Evolutionary conservation across 257 asterid species (phyloP).

Genomic region (Ilex aquifolium): DNA sequence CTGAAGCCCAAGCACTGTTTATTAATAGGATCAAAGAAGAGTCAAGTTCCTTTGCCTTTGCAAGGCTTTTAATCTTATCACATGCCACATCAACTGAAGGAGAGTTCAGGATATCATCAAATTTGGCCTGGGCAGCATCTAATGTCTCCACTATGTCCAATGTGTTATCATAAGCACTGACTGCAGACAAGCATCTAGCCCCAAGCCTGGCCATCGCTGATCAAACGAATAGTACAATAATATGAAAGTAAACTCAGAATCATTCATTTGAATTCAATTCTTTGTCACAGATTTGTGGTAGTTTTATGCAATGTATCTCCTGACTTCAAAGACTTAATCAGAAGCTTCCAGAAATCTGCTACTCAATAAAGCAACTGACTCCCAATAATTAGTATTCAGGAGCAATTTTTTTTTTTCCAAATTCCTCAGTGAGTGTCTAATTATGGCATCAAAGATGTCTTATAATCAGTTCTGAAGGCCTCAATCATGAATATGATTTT

Average conservation of each 20-base stretch:
- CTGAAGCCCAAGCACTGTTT: constrained; percentile 88
- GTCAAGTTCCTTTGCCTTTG: constrained; percentile 84
- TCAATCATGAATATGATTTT: too few relatives aligned
- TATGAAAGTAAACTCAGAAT: background rate
- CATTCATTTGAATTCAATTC: background rate
- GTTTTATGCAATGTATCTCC: too few relatives aligned
- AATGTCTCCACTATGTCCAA: constrained; percentile 75
- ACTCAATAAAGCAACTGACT: too few relatives aligned
- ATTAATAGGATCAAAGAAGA: constrained; percentile 85
- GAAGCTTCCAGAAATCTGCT: too few relatives aligned
- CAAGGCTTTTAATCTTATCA: constrained; percentile 79
- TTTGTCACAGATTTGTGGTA: too few relatives aligned
- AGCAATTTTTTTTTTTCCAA: too few relatives aligned
- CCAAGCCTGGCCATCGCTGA: constrained; percentile 87
- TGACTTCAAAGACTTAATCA: too few relatives aligned
- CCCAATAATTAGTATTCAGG: too few relatives aligned
- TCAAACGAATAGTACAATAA: constrained; percentile 16
- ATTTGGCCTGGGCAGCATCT: constrained; percentile 85
- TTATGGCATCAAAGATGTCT: too few relatives aligned
- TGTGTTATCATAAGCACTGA: constrained; percentile 88
- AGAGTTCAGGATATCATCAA: constrained; percentile 76
- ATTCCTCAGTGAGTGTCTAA: too few relatives aligned
- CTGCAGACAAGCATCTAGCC: constrained; percentile 84
- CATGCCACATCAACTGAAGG: constrained; percentile 75
- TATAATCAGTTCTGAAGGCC: too few relatives aligned